Base-by-base conservation (phyloP, 805 yeast species). In the Candida michaelii region DNA sequence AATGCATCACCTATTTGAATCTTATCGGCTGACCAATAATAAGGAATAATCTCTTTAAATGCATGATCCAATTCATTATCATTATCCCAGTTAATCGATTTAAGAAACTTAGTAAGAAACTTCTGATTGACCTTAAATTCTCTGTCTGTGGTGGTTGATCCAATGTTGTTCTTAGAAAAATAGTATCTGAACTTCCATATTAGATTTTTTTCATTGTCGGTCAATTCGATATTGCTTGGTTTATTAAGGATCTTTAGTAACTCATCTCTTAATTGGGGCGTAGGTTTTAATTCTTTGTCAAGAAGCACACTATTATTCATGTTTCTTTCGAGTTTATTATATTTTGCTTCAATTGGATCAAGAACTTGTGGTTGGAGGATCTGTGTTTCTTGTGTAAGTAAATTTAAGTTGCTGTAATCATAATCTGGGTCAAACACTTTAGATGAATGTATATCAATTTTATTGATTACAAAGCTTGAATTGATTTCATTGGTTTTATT, bases 141-240 rank as follows among this genome's bases (percentile, higher is more conserved):
- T 9, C 52, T 52, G 13, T 46, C 56, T 3, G 14, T 25, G 5
- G 21, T 25, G 16, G 17, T 42, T 21, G 23, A 6, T 21, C 23
- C 23, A 21, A 21, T 21, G 8, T 55, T 54, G 46, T 65, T 66
- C 45, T 61, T 67, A 42, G 71, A 63, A 47, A 68, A 69, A 60
- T 82, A 90, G 63, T 86, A 93, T 41, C 98, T 67, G 62, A 85
- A 91, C 60, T 85, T 87, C 97, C 98, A 91, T 8, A 91, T 74
- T 55, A 89, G 63, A 49, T 89, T 88, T 66, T 85, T 88, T 51
- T 91, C 97, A 56, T 83, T 82, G 39, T 85, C 90, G 5, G 83
- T 76, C 36, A 93, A 69, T 51, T 82, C 85, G 40, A 86, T 86
- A 33, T 88, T 91, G 3, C 96, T 89, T 2, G 97, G 90, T 55